phyloP scores from a whole-genome alignment of 225 moss, liverwort and hornwort genomes.

The Marchantia paleacea region DNA sequence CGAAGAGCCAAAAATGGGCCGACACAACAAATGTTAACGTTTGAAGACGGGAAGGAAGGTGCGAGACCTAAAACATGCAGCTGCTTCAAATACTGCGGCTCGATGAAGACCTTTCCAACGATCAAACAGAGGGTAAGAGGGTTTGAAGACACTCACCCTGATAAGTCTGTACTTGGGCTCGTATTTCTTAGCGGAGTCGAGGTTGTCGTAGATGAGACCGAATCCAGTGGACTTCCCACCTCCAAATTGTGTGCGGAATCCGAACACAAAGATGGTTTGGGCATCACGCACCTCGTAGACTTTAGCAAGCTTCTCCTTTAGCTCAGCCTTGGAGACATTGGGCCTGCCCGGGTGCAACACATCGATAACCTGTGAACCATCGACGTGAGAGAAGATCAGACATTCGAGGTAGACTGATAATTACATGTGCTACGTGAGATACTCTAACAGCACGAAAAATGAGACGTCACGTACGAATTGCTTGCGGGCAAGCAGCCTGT shows the following conservation, averaged over 20 bases:
- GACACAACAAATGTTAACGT: too few species aligned
- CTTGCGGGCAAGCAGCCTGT: constrained; percentile 71
- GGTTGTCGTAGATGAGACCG: constrained; percentile 70
- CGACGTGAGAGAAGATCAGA: not conserved
- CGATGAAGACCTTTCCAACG: too few species aligned
- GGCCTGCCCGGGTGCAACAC: constrained; percentile 82
- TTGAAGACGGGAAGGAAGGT: too few species aligned
- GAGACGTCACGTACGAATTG: constrained; percentile 55
- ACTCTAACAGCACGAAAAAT: not conserved
- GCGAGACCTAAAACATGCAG: not conserved
- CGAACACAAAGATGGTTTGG: constrained; percentile 77
- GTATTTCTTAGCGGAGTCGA: constrained; percentile 95
- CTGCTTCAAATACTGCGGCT: too few species aligned
- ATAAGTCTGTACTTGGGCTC: constrained; percentile 75
- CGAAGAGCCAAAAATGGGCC: too few species aligned
- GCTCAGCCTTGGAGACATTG: constrained; percentile 86
- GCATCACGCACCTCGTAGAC: constrained; percentile 76
- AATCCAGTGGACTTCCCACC: constrained; percentile 92
- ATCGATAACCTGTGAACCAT: constrained; percentile 59
- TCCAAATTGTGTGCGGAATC: constrained; percentile 93
- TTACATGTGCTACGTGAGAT: not conserved
- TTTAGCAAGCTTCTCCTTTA: constrained; percentile 89
- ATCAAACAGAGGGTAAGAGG: not conserved
- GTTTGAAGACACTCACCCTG: constrained; percentile 18
- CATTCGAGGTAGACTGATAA: not conserved